Evolutionary conservation across 2,329 filamentous ascomycete genomes (phyloP).

Genomic region (Trichophyton rubrum): DNA sequence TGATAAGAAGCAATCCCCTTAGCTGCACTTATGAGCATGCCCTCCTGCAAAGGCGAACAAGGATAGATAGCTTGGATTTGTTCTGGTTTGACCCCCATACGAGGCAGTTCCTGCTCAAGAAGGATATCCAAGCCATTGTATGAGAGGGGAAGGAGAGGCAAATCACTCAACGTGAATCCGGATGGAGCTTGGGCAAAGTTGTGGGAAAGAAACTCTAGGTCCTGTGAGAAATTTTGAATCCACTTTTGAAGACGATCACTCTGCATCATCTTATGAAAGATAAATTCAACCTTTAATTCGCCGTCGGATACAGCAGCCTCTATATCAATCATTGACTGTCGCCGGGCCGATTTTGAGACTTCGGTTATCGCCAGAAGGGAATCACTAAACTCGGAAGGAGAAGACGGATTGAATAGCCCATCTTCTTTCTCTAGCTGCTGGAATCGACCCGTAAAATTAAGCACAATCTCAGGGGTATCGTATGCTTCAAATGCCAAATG

Average conservation of each 20-base stretch:
- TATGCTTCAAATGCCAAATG: constrained; percentile 18
- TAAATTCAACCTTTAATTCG: constrained; percentile 36
- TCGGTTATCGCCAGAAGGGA: constrained; percentile 21
- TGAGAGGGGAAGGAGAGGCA: constrained; percentile 33
- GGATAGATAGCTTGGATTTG: constrained; percentile 29
- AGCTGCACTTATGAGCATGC: constrained; percentile 1
- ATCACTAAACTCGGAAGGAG: background rate
- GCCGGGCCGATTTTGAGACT: constrained; percentile 26
- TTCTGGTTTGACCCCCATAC: constrained; percentile 20
- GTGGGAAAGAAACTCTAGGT: constrained; percentile 20
- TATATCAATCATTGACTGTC: constrained; percentile 30
- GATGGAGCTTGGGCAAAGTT: constrained; percentile 16
- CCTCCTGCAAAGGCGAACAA: constrained; percentile 5
- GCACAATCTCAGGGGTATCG: constrained; percentile 24
- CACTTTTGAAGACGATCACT: constrained; percentile 37
- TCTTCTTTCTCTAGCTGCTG: constrained; percentile 34
- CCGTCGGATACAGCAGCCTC: constrained; percentile 39
- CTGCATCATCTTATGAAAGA: constrained; percentile 36
- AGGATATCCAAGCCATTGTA: constrained; percentile 31
- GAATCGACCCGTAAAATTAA: constrained; percentile 28
- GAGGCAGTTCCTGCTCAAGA: constrained; percentile 23
- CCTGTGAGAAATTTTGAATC: constrained; percentile 29
- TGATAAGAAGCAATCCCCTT: background rate
- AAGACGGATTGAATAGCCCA: constrained; percentile 29
- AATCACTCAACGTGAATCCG: constrained; percentile 30